Base-by-base conservation (phyloP, 495 filamentous ascomycete genomes). In the Talaromyces trachyspermus region DNA sequence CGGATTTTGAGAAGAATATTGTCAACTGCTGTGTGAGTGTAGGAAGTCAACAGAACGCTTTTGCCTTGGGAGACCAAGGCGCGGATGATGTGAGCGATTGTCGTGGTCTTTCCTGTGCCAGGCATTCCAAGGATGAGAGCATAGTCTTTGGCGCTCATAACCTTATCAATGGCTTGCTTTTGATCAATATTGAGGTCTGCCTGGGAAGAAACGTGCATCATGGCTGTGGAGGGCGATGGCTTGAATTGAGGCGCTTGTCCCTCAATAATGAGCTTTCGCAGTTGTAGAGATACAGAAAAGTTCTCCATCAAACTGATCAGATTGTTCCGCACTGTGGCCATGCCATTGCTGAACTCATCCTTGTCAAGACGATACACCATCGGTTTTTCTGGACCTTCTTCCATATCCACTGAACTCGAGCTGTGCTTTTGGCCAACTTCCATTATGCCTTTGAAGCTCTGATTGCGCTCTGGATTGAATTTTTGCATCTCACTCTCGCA, bases 101-200 rank as follows among this genome's bases (percentile, higher is more conserved):
- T 98, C 0, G 92, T 96, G 4, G 92, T 98, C 60, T 98, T 98
- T 41, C 92, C 92, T 8, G 92, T 98, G 8, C 92, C 92, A 1
- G 92, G 92, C 92, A 98, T 97, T 12, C 92, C 92, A 4, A 96
- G 79, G 5, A 97, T 88, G 12, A 98, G 76, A 4, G 92, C 91
- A 62, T 96, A 98, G 63, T 98, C 88, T 48, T 82, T 76, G 10
- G 92, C 92, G 61, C 81, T 88, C 88, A 97, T 91, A 40, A 95
- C 89, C 58, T 96, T 96, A 54, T 86, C 74, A 43, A 96, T 86
- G 0, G 92, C 92, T 37, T 72, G 74, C 50, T 75, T 82, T 61
- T 98, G 92, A 55, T 96, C 92, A 10, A 84, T 71, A 52, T 98
- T 98, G 36, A 98, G 72, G 41, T 66, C 74, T 38, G 73, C 73